A percentile compares a stretch with the other conserved stretches of the same genome.
These are phyloP conservation scores for Raddia distichophylla DNA, from an alignment of 176 grass and related monocot genomes.

Conservation along the genomic window DNA sequence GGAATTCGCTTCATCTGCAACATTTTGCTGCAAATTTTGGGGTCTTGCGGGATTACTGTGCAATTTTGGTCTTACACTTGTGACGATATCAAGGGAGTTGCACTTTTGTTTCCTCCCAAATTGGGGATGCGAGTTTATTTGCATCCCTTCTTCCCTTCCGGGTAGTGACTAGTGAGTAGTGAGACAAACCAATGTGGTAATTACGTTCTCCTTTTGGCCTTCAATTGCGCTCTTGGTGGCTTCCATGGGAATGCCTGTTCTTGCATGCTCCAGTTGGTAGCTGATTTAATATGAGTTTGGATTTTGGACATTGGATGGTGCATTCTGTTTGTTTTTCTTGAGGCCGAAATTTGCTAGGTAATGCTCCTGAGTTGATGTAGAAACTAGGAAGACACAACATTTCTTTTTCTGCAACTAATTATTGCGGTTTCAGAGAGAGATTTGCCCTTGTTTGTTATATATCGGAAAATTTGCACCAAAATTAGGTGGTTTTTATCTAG, in stretches of 20 bases:
- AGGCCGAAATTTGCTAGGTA: conserved; percentile 17
- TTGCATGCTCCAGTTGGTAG: neutral
- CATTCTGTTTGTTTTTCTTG: neutral
- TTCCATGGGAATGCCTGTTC: neutral
- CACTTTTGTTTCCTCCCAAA: neutral
- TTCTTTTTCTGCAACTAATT: conserved; percentile 13
- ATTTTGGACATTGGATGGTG: neutral
- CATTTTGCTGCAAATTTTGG: neutral
- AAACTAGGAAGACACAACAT: neutral
- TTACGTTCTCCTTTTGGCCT: neutral
- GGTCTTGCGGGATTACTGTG: neutral
- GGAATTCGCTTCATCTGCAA: neutral
- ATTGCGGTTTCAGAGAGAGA: neutral
- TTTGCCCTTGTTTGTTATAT: neutral
- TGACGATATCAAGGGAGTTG: neutral
- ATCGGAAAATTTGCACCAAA: neutral
- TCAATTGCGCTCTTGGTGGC: neutral
- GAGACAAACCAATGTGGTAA: neutral
- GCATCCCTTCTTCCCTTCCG: neutral
- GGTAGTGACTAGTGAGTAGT: too few relatives aligned
- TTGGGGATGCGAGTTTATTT: neutral
- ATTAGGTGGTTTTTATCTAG: neutral
- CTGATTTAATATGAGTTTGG: neutral
- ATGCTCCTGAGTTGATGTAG: neutral
- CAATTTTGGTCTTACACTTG: neutral